Base-by-base conservation (phyloP, 1,139 yeast genomes). In the Arxiozyma slooffiae region DNA sequence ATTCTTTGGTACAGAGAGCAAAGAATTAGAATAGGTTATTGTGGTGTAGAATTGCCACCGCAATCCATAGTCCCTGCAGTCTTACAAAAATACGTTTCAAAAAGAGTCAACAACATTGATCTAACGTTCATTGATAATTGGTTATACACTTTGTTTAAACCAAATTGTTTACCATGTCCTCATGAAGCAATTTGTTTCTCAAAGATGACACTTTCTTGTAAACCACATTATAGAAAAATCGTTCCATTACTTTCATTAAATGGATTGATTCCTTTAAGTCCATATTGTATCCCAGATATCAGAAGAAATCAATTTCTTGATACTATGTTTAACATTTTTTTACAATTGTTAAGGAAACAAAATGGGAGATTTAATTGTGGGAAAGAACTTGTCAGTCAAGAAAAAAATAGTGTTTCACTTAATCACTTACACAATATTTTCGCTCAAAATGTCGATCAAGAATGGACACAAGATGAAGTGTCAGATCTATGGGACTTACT, bases 141-240 rank as follows among this genome's bases (percentile, higher is more conserved):
- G 38, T 36, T 52, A 17, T 44, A n/a, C n/a, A n/a, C 41, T 16
- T 23, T 17, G 4, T 34, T 48, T 48, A 76, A 76, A 48, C 95
- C 96, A 4, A 57, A 61, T 1, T 89, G 97, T 67, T 69, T 75
- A 9, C 76, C 76, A 39, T 89, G 97, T 62, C 96, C 97, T 1
- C 73, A 73, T 16, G 82, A 87, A 66, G 94, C 90, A 0, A 70
- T 77, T 44, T 89, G 97, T 64, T 76, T 72, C 52, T 75, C 79
- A 20, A 67, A 72, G 46, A 71, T 82, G 54, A 69, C 73, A 53
- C 63, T 82, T 18, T 76, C 73, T 46, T 87, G 96, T 64, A 79
- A 78, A 56, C 78, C 78, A 45, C 89, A 81, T 51, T 87, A 75
- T 63, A 69, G 79, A 40, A 72, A 74, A 55, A 42, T n/a, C 4